These are phyloP conservation scores for Thamnidium elegans DNA, from an alignment of 192 early-diverging fungal species.

Conservation along the genomic window DNA sequence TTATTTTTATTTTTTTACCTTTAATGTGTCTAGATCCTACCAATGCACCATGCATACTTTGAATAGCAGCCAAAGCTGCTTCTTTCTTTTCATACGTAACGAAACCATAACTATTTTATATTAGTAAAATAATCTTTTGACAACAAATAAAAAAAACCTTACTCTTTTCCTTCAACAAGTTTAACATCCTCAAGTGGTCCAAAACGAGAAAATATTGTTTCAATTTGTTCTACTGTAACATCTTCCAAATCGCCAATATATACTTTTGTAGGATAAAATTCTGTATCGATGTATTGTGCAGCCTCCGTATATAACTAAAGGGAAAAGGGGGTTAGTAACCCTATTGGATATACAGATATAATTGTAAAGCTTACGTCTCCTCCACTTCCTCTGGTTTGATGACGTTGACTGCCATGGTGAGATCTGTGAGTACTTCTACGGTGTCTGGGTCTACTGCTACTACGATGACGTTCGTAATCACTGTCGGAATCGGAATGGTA, in stretches of 20 bases:
- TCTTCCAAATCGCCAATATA: conserved; percentile 46
- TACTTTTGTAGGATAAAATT: conserved; percentile 51
- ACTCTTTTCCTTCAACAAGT: conserved; percentile 50
- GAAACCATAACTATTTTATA: conserved; percentile 39
- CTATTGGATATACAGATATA: background rate
- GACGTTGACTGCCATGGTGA: conserved; percentile 3
- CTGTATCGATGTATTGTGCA: conserved; percentile 49
- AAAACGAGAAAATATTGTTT: conserved; percentile 41
- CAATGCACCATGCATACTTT: conserved; percentile 43
- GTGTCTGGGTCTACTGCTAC: background rate
- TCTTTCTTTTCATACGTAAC: conserved; percentile 44
- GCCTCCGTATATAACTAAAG: conserved; percentile 41
- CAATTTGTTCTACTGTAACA: conserved; percentile 27
- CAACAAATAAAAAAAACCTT: conserved; percentile 1
- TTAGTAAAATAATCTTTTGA: background rate
- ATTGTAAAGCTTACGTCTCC: conserved; percentile 10
- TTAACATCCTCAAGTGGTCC: conserved; percentile 46
- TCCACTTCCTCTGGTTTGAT: conserved; percentile 4
- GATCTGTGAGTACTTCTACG: background rate
- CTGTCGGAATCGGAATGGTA: conserved; percentile 19
- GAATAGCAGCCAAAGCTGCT: conserved; percentile 40
- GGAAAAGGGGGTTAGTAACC: background rate
- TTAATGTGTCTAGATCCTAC: conserved; percentile 38
- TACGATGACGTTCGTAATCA: conserved; percentile 7
- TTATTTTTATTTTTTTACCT: conserved; percentile 15